Percentiles rank a stretch among this genome's conserved stretches.
Evolutionary conservation across 805 yeast species (phyloP).

Genomic region (Yarrowia alimentaria): DNA sequence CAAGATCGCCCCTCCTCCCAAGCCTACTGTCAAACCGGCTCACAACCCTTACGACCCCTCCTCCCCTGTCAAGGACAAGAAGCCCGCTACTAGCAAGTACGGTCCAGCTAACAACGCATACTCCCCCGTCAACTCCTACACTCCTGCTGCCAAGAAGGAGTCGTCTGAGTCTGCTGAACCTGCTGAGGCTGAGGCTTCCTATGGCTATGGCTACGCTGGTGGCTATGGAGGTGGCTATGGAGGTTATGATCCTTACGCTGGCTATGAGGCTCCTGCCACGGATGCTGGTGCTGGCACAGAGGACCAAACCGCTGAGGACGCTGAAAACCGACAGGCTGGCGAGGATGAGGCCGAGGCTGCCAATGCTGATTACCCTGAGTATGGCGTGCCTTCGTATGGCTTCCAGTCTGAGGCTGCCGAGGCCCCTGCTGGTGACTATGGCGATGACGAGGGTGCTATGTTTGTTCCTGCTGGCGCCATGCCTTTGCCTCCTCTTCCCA

Average conservation of each 20-base stretch:
- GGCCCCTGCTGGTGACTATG: constrained; percentile 26
- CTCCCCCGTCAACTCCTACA: constrained; percentile 6
- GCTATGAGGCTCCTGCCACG: constrained; percentile 29
- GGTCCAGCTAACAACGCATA: constrained; percentile 12
- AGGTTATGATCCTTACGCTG: constrained; percentile 32
- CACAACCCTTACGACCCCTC: constrained; percentile 23
- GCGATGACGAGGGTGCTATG: constrained; percentile 28
- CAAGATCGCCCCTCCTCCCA: constrained; percentile 23
- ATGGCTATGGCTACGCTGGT: constrained; percentile 16
- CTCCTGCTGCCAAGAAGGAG: constrained; percentile 20
- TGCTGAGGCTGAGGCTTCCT: neutral
- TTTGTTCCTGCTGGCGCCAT: constrained; percentile 29
- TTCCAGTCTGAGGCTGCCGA: constrained; percentile 30
- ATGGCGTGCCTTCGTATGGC: constrained; percentile 32
- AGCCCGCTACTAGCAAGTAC: constrained; percentile 4
- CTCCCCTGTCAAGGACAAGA: constrained; percentile 6
- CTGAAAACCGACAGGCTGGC: constrained; percentile 26
- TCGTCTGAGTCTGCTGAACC: constrained; percentile 2
- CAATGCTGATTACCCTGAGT: constrained; percentile 33
- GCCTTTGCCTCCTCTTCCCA: constrained; percentile 16
- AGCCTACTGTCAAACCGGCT: constrained; percentile 2
- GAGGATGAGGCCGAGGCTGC: constrained; percentile 20
- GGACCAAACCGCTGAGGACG: constrained; percentile 37
- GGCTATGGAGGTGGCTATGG: constrained; percentile 23
- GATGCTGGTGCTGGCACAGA: constrained; percentile 34